These are phyloP conservation scores for Elsinoe batatas DNA, from an alignment of 2,329 filamentous ascomycete genomes.

Conservation along the genomic window DNA sequence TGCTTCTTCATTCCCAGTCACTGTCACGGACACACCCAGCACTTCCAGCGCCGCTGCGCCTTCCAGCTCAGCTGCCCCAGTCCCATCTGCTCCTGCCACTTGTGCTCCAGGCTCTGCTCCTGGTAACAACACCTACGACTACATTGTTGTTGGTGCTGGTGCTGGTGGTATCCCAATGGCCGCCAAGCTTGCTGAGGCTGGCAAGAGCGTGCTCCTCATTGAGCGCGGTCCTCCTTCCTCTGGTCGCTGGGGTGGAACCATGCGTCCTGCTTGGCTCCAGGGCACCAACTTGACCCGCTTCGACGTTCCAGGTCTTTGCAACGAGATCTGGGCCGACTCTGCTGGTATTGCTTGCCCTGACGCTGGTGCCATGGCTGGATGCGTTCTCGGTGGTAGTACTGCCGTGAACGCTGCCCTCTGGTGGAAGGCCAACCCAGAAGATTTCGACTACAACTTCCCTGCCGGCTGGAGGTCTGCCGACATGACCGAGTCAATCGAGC, in stretches of 20 bases:
- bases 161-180: conserved; percentile 51
- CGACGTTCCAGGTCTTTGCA: conserved; percentile 61
- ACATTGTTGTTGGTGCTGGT: conserved; percentile 55
- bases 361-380: conserved; percentile 64
- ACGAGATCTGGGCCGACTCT: conserved; percentile 54
- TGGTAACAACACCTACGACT: conserved; percentile 46
- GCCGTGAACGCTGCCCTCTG: conserved; percentile 58
- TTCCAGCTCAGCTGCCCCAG: conserved; percentile 22
- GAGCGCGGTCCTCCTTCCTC: conserved; percentile 46
- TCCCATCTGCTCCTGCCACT: conserved; percentile 18
- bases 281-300: conserved; percentile 57
- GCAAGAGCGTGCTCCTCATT: conserved; percentile 53
- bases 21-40: conserved; percentile 14
- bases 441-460: conserved; percentile 67
- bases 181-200: conserved; percentile 53
- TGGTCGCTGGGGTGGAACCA: conserved; percentile 53
- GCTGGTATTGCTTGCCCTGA: conserved; percentile 57
- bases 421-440: conserved; percentile 47
- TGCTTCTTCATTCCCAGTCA: neutral
- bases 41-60: conserved; percentile 24
- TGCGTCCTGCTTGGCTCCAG: conserved; percentile 52
- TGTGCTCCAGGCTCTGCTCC: conserved; percentile 23
- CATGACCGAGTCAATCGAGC: conserved; percentile 48
- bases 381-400: conserved; percentile 57
- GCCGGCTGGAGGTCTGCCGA: conserved; percentile 59